Evolutionary conservation across 2,329 filamentous ascomycete species (phyloP).

Genomic region (Juglanconis oblonga): DNA sequence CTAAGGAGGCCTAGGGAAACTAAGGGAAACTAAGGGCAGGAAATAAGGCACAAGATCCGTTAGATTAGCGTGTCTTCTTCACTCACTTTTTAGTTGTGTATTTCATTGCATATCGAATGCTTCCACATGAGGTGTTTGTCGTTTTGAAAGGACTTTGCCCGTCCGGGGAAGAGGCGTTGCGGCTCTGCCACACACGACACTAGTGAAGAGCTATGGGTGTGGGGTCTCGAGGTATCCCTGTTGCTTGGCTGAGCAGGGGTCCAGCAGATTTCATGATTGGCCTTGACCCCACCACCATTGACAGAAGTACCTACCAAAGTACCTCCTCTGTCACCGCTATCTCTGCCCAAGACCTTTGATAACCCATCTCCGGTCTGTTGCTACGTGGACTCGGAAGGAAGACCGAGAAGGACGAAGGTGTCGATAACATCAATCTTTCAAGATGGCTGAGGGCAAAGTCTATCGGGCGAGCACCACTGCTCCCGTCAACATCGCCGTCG

Average conservation of each 20-base stretch:
- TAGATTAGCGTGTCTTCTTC: too few relatives aligned
- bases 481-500: constrained; percentile 96
- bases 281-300: constrained; percentile 4
- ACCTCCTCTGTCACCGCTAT: not conserved
- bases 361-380: not conserved
- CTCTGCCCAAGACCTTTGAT: not conserved
- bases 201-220: too few relatives aligned
- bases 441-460: constrained; percentile 55
- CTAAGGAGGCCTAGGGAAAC: too few relatives aligned
- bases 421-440: not conserved
- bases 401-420: not conserved
- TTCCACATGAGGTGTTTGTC: too few relatives aligned
- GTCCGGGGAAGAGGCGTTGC: too few relatives aligned
- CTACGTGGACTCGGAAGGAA: not conserved
- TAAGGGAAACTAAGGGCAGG: too few relatives aligned
- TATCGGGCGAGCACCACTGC: constrained; percentile 95
- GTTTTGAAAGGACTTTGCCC: too few relatives aligned
- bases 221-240: too few relatives aligned
- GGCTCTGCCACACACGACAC: too few relatives aligned
- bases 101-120: too few relatives aligned
- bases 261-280: constrained; percentile 1
- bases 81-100: too few relatives aligned
- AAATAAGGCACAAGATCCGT: too few relatives aligned
- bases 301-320: not conserved
- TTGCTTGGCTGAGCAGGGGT: not conserved